Percentiles rank a stretch among this genome's conserved stretches.
Evolutionary conservation across 306 rosid genomes (phyloP).

Genomic region (Dalbergia cochinchinensis): DNA sequence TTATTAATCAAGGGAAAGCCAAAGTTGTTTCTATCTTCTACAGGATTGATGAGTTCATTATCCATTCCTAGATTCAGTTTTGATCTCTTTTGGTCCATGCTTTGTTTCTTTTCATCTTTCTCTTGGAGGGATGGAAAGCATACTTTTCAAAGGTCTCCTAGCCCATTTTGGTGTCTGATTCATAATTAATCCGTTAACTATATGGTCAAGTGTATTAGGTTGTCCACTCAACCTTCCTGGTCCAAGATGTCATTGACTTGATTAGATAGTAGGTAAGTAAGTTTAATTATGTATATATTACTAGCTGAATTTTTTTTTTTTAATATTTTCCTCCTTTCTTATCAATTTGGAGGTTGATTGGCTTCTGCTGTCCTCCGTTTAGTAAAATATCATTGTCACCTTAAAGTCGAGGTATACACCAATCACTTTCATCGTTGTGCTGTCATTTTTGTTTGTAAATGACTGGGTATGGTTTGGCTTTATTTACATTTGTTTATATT

Average conservation of each 20-base stretch:
- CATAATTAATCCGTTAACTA: slow-evolving; percentile 22
- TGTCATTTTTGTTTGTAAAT: slow-evolving; percentile 21
- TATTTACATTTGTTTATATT: slow-evolving; percentile 15
- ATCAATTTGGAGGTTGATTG: slow-evolving; percentile 7
- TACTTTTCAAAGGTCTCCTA: neutral
- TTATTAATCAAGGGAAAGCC: neutral
- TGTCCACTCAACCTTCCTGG: neutral
- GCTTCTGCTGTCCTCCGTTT: slow-evolving; percentile 6
- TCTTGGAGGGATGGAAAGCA: neutral
- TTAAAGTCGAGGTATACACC: slow-evolving; percentile 32
- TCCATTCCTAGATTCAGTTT: neutral
- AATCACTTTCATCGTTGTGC: slow-evolving; percentile 15
- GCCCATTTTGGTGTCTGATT: neutral
- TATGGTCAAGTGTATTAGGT: neutral
- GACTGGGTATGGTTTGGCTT: slow-evolving; percentile 17
- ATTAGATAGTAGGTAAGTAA: slow-evolving; percentile 3
- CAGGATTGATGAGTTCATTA: neutral
- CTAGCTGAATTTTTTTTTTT: neutral
- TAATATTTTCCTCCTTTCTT: neutral
- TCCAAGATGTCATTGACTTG: slow-evolving; percentile 32
- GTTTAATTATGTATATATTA: neutral
- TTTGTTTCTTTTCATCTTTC: neutral
- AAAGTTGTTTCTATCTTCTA: neutral
- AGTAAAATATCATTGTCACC: slow-evolving; percentile 41
- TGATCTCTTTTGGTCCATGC: slow-evolving; percentile 18